These are phyloP conservation scores for Malus hybrid DNA, from an alignment of 331 rosid genomes.

Conservation along the genomic window DNA sequence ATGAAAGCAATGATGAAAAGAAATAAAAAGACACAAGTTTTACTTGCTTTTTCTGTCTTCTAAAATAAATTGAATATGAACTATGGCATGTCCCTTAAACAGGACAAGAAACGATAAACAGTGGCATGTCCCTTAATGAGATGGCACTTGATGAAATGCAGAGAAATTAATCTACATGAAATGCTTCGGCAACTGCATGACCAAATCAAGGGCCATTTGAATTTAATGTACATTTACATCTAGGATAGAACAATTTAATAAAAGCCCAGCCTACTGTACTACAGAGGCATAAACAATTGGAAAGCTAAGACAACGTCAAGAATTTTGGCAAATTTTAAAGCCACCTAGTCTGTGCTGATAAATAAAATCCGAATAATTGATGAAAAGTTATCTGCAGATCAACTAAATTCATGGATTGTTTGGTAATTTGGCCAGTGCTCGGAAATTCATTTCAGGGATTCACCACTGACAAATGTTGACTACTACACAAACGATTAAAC, in stretches of 20 bases:
- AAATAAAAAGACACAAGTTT: neutral
- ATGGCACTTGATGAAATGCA: neutral
- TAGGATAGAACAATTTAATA: neutral
- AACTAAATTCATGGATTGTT: constrained; percentile 1
- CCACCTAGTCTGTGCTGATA: neutral
- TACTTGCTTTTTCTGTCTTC: neutral
- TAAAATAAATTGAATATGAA: neutral
- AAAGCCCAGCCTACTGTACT: neutral
- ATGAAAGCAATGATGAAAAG: neutral
- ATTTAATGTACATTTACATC: neutral
- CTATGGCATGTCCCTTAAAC: neutral
- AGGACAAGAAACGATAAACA: neutral
- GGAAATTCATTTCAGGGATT: neutral
- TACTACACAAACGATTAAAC: neutral
- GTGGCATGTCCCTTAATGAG: neutral
- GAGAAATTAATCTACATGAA: neutral
- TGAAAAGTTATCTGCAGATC: neutral
- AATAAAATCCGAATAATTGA: neutral
- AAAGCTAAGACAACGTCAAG: neutral
- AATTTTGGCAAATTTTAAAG: neutral
- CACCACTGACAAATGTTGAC: neutral
- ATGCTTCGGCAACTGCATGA: neutral
- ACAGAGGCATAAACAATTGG: neutral
- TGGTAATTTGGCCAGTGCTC: neutral
- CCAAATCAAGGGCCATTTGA: neutral